Base-by-base conservation (phyloP, 306 rosid species). In the Castanospermum australe region DNA sequence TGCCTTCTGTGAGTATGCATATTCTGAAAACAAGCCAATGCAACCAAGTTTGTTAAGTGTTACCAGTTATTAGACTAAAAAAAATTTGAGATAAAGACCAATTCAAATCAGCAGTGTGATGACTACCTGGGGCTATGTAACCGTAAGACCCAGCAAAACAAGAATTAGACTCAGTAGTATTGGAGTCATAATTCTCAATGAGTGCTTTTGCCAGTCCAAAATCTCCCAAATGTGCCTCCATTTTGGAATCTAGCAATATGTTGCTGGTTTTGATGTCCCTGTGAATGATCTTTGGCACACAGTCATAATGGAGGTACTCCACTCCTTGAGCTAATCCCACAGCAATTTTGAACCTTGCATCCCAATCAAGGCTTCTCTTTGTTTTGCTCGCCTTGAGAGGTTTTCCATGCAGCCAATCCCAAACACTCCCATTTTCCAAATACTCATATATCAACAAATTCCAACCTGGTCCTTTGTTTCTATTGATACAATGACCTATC, bases 221-320 rank as follows among this genome's bases (percentile, higher is more conserved):
- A 73, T 95, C 99, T 33, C 99, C 99, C 83, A 95, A 84, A 74
- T 95, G 99, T 54, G 99, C 96, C 28, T 90, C 96, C 99, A 95
- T 87, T 21, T 81, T 80, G 21, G 97, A 91, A 83, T 95, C 98
- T 2, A 95, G 86, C 85, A 95, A 78, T 14, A 95, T 60, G 71
- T 95, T 95, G 89, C 97, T 87, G 12, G 99, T 67, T 64, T 95
- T 93, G 76, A 95, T 89, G 87, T 95, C 99, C 78, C 99, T 77
- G 42, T 95, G 99, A 67, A 95, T 75, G 78, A 95, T 91, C 87
- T 85, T 95, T 9, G 98, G 98, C 9, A 83, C 90, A 67, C 98
- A 95, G 36, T 95, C 99, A 84, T 93, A 93, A 87, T 95, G 99
- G 18, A 95, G 92, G 64, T 95, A 95, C 72, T 89, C 99, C 79